Base-by-base conservation (phyloP, 1,284 basidiomycete genomes). In the Apiotrichum sp. region DNA sequence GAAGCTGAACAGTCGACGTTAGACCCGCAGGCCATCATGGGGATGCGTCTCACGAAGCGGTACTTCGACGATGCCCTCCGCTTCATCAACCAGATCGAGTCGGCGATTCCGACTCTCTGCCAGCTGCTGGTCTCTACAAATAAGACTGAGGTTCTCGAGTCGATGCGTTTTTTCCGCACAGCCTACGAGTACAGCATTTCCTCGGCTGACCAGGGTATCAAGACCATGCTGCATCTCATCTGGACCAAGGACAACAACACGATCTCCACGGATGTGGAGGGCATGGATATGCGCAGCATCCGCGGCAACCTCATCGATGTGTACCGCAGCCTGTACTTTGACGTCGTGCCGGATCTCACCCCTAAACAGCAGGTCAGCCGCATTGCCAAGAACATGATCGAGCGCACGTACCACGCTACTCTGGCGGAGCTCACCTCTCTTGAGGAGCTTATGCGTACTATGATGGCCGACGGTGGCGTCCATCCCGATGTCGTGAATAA, bases 311-410 rank as follows among this genome's bases (percentile, higher is more conserved):
- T 98, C 48, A 81, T 98, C 64, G 95, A 98, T 64, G 90, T 88
- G 68, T 98, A 98, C 72, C 83, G 85, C 43, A 84, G 74, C 53
- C 77, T 98, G 55, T 98, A 96, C 78, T 97, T 98, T 69, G 92
- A 93, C 55, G 82, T 86, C 3, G 70, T 89, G 2, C 68, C 71
- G 9, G 77, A 77, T 57, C 77, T 89, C 64, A 82, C 85, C 29
- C 82, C 87, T 1, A 92, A 92, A 72, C 86, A 86, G 58, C 90
- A 97, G 71, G 83, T 96, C 56, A 93, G 86, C 64, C 81, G 92
- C n/a, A 95, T 98, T 48, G 84, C 93, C n/a, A 93, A 92, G 77
- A 97, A 98, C 73, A 90, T 98, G 85, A 91, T 98, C 52, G 88
- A 93, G 92, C 80, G 87, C 47, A 96, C 93, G 0, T 93, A 91